Conservation (phyloP, 345 rosid species). For the Microcos paniculata region DNA sequence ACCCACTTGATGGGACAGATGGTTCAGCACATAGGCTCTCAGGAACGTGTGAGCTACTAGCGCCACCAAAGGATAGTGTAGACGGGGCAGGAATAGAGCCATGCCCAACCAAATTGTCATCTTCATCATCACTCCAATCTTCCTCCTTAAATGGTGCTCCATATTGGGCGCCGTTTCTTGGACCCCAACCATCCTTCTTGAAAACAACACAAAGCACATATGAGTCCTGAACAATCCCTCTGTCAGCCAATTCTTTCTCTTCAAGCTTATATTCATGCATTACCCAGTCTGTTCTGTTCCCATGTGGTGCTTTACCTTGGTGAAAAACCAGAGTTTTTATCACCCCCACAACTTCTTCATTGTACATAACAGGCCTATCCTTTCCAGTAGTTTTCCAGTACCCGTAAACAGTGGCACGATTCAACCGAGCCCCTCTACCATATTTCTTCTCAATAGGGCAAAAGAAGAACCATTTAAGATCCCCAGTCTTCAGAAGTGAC, state of each 20-base stretch:
- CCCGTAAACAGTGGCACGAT: constrained; percentile 55
- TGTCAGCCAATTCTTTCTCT: constrained; percentile 33
- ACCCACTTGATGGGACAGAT: background rate
- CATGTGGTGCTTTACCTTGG: constrained; percentile 45
- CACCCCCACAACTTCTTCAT: constrained; percentile 49
- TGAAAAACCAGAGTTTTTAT: constrained; percentile 65
- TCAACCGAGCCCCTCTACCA: constrained; percentile 37
- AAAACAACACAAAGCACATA: constrained; percentile 58
- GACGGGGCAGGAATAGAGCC: constrained; percentile 13
- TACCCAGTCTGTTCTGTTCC: constrained; percentile 76
- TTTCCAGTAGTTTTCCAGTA: constrained; percentile 83
- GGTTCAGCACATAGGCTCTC: constrained; percentile 7
- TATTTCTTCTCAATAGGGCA: constrained; percentile 69
- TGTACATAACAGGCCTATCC: constrained; percentile 50
- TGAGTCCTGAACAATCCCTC: constrained; percentile 46
- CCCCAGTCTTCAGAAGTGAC: constrained; percentile 43
- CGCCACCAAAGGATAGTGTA: background rate
- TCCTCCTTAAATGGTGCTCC: constrained; percentile 78
- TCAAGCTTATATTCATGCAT: constrained; percentile 70
- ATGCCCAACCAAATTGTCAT: constrained; percentile 7
- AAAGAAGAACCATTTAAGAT: constrained; percentile 83
- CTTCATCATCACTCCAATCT: constrained; percentile 67
- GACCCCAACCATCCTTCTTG: constrained; percentile 71
- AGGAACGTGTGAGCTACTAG: constrained; percentile 15
- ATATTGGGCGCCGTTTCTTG: constrained; percentile 71